These are phyloP conservation scores for Metschnikowia lunata DNA, from an alignment of 805 yeast genomes.

Conservation along the genomic window DNA sequence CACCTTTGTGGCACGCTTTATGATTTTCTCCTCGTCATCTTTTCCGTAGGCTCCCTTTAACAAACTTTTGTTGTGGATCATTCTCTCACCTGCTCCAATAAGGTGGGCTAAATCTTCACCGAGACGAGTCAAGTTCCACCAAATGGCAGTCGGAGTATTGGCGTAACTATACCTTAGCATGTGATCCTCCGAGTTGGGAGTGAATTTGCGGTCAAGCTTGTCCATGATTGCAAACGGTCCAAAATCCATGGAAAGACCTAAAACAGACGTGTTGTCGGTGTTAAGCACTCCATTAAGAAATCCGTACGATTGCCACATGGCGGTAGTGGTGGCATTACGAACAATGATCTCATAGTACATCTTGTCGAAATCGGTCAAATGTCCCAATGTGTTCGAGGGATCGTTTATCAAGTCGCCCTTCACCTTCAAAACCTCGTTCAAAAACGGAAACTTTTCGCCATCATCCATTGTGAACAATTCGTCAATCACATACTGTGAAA, in stretches of 20 bases:
- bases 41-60: slow-evolving; percentile 27
- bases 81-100: slow-evolving; percentile 63
- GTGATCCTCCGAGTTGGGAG: slow-evolving; percentile 88
- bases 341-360: slow-evolving; percentile 66
- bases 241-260: slow-evolving; percentile 85
- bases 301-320: slow-evolving; percentile 88
- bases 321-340: slow-evolving; percentile 74
- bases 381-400: slow-evolving; percentile 25
- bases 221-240: slow-evolving; percentile 95
- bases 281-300: slow-evolving; percentile 91
- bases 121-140: slow-evolving; percentile 88
- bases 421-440: slow-evolving; percentile 19
- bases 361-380: slow-evolving; percentile 57
- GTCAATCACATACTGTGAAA: slow-evolving; percentile 70
- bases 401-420: slow-evolving; percentile 19
- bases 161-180: slow-evolving; percentile 66
- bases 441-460: slow-evolving; percentile 27
- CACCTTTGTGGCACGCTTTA: slow-evolving; percentile 58
- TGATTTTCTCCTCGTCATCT: slow-evolving; percentile 49
- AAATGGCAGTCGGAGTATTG: slow-evolving; percentile 81
- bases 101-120: slow-evolving; percentile 83
- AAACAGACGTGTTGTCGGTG: slow-evolving; percentile 89
- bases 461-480: slow-evolving; percentile 47
- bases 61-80: slow-evolving; percentile 35
- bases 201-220: slow-evolving; percentile 70